These are phyloP conservation scores for Macrolepiota fuliginosa DNA, from an alignment of 768 basidiomycete genomes.

Conservation along the genomic window DNA sequence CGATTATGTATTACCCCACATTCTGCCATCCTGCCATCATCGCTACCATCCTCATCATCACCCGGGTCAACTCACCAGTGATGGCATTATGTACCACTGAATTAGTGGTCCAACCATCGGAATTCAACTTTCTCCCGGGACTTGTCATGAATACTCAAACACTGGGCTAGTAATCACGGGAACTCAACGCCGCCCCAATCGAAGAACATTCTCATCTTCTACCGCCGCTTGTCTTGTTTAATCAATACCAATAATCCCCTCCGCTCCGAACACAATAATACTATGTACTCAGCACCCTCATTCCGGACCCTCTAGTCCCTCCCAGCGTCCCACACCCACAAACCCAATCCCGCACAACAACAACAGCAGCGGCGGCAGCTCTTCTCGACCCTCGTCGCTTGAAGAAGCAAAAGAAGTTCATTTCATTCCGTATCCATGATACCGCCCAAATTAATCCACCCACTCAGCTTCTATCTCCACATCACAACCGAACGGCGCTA, in stretches of 20 bases:
- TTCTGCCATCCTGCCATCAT: neutral
- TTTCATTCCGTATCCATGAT: conserved; percentile 7
- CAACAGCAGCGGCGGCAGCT: no score
- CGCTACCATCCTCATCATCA: neutral
- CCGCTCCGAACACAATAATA: neutral
- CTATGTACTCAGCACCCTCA: neutral
- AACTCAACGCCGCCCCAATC: no score
- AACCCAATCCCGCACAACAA: neutral
- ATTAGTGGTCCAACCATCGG: no score
- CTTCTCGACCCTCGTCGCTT: neutral
- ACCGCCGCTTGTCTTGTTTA: no score
- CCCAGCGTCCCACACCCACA: neutral
- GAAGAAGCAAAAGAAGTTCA: neutral
- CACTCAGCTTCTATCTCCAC: neutral
- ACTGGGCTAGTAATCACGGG: no score
- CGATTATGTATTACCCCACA: neutral
- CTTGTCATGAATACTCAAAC: no score
- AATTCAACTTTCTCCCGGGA: no score
- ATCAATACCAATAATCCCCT: neutral
- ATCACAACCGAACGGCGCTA: no score
- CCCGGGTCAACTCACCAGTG: neutral
- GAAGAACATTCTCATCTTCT: no score
- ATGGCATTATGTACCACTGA: no score
- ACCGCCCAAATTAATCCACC: conserved; percentile 5
- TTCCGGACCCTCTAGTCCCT: neutral